Conservation (phyloP, 352 stramenopile species). For the Pythium insidiosum region DNA sequence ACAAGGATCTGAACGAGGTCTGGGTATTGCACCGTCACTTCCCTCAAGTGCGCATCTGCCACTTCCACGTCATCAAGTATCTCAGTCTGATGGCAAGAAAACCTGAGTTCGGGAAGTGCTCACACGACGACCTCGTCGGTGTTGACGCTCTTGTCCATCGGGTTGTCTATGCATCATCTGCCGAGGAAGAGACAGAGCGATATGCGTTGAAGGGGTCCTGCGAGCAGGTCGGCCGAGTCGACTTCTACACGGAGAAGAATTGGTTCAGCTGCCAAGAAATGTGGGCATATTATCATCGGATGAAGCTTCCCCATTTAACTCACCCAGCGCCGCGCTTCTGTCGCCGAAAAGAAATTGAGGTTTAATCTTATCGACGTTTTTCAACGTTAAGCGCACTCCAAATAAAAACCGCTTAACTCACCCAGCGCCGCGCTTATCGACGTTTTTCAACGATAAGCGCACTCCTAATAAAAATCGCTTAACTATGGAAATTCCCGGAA, state of each 20-base stretch:
- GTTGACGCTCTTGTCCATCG: slow-evolving; percentile 8
- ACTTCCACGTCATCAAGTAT: too few species aligned
- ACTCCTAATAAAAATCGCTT: too few species aligned
- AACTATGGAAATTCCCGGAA: too few species aligned
- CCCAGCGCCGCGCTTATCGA: too few species aligned
- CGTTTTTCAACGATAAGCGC: too few species aligned
- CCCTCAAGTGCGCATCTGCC: slow-evolving; percentile 1
- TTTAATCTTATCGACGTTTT: too few species aligned
- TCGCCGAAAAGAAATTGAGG: too few species aligned
- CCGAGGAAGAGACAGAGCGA: slow-evolving; percentile 1
- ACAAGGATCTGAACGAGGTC: slow-evolving; percentile 15
- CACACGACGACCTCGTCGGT: slow-evolving; percentile 1
- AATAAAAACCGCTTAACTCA: too few species aligned
- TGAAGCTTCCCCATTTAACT: slow-evolving; percentile 14
- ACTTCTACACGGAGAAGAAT: slow-evolving; percentile 23
- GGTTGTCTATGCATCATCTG: slow-evolving; percentile 8
- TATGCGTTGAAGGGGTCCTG: neutral
- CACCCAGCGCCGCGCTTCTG: too few species aligned
- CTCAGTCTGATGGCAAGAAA: neutral
- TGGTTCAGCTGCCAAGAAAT: slow-evolving; percentile 12
- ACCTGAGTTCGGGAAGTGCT: slow-evolving; percentile 8
- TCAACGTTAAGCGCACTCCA: too few species aligned
- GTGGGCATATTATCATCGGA: slow-evolving; percentile 14
- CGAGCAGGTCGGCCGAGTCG: neutral
- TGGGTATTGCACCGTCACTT: neutral